These are phyloP conservation scores for Colletotrichum paranaense DNA, from an alignment of 2,329 filamentous ascomycete genomes.

Conservation along the genomic window DNA sequence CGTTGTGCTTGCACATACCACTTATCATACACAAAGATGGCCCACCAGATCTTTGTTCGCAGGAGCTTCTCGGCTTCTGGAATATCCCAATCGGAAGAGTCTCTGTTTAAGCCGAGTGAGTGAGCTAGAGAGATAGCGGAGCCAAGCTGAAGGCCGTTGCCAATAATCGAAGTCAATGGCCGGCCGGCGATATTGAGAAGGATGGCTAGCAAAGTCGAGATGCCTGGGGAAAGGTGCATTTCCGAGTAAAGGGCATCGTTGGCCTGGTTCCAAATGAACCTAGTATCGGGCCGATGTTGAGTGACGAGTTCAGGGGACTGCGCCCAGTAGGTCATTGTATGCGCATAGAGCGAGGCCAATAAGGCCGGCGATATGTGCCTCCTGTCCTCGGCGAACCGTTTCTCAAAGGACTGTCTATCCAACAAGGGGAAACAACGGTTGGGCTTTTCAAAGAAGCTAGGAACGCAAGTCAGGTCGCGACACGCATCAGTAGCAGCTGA, in stretches of 20 bases:
- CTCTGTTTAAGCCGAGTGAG: slow-evolving; percentile 65
- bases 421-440: slow-evolving; percentile 72
- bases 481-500: too few relatives aligned
- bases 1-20: slow-evolving; percentile 52
- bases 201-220: slow-evolving; percentile 68
- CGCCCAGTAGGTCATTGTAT: slow-evolving; percentile 68
- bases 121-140: slow-evolving; percentile 64
- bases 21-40: slow-evolving; percentile 63
- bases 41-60: slow-evolving; percentile 68
- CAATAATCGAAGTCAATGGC: slow-evolving; percentile 69
- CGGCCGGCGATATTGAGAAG: slow-evolving; percentile 70
- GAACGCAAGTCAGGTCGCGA: neutral
- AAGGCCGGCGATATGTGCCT: slow-evolving; percentile 66
- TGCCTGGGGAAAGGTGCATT: slow-evolving; percentile 66
- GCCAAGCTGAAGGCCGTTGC: slow-evolving; percentile 64
- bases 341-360: slow-evolving; percentile 67
- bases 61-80: slow-evolving; percentile 60
- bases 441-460: slow-evolving; percentile 64
- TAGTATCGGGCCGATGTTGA: slow-evolving; percentile 65
- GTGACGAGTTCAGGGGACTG: slow-evolving; percentile 54
- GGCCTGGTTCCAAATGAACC: slow-evolving; percentile 72
- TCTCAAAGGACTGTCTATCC: slow-evolving; percentile 64
- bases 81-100: slow-evolving; percentile 65
- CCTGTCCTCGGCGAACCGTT: slow-evolving; percentile 56
- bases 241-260: slow-evolving; percentile 70